Evolutionary conservation across 768 basidiomycete genomes (phyloP).

Genomic region (Austroboletus festivus): DNA sequence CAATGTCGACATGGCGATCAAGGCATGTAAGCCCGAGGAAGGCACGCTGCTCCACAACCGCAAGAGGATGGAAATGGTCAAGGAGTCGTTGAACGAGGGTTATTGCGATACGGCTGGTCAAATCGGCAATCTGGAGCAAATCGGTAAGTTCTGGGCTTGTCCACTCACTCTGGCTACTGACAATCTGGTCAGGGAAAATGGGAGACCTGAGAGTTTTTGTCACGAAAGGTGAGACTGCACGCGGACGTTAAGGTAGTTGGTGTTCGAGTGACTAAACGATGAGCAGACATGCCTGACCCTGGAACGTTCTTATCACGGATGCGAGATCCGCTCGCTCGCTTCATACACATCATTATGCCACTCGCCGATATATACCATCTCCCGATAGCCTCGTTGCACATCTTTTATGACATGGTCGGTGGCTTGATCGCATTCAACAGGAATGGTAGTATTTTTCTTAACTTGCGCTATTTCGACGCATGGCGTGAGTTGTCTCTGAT

Average conservation of each 20-base stretch:
- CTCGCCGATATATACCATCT: conserved; percentile 73
- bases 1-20: conserved; percentile 70
- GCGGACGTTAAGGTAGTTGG: neutral
- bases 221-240: conserved; percentile 48
- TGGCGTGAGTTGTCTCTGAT: conserved; percentile 67
- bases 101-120: conserved; percentile 79
- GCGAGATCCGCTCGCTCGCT: conserved; percentile 60
- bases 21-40: conserved; percentile 68
- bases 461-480: conserved; percentile 77
- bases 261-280: conserved; percentile 3
- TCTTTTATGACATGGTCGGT: conserved; percentile 82
- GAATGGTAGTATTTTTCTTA: conserved; percentile 83
- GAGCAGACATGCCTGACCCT: conserved; percentile 54
- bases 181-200: conserved; percentile 48
- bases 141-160: conserved; percentile 43
- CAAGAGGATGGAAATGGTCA: conserved; percentile 66
- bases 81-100: conserved; percentile 73
- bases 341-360: conserved; percentile 65
- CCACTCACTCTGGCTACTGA: neutral
- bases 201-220: conserved; percentile 60
- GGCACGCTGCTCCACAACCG: conserved; percentile 59
- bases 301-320: conserved; percentile 50
- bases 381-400: conserved; percentile 68
- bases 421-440: conserved; percentile 93
- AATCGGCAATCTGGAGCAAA: conserved; percentile 53